Conservation (phyloP, 176 grass and related monocot species). For the Musa troglodytarum region DNA sequence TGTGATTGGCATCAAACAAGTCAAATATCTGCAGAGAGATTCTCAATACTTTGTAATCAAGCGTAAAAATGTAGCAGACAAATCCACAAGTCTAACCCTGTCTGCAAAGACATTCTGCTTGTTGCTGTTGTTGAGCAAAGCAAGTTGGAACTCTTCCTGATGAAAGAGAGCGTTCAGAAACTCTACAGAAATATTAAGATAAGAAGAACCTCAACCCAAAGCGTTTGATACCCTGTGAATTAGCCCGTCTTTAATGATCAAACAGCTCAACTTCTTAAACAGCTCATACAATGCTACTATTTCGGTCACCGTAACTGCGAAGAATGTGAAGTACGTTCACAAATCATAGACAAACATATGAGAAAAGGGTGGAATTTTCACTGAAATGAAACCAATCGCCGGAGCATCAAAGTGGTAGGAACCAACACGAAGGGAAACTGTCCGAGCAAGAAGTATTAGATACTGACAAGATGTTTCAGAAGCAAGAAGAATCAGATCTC, state of each 20-base stretch:
- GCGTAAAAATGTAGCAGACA: not conserved
- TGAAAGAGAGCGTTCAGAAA: not conserved
- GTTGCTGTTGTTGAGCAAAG: slow-evolving; percentile 60
- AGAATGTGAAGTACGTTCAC: not conserved
- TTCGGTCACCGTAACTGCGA: slow-evolving; percentile 61
- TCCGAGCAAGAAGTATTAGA: not conserved
- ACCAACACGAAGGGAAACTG: not conserved
- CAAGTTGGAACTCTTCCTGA: slow-evolving; percentile 73
- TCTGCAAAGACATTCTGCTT: slow-evolving; percentile 56
- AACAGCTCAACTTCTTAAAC: slow-evolving; percentile 61
- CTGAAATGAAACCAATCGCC: not conserved
- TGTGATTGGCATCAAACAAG: slow-evolving; percentile 67
- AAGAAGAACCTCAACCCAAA: not conserved
- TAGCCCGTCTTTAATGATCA: slow-evolving; percentile 68
- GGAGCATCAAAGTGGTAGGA: too few relatives aligned
- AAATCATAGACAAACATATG: too few relatives aligned
- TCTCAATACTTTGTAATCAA: not conserved
- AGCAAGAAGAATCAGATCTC: slow-evolving; percentile 27
- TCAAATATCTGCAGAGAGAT: slow-evolving; percentile 76
- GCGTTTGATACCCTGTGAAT: slow-evolving; percentile 53
- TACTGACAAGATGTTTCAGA: slow-evolving; percentile 49
- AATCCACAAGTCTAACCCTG: slow-evolving; percentile 30
- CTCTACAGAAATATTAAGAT: not conserved
- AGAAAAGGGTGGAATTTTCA: not conserved
- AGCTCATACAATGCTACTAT: slow-evolving; percentile 69